These are phyloP conservation scores for Letharia columbiana DNA, from an alignment of 495 filamentous ascomycete species.

Conservation along the genomic window DNA sequence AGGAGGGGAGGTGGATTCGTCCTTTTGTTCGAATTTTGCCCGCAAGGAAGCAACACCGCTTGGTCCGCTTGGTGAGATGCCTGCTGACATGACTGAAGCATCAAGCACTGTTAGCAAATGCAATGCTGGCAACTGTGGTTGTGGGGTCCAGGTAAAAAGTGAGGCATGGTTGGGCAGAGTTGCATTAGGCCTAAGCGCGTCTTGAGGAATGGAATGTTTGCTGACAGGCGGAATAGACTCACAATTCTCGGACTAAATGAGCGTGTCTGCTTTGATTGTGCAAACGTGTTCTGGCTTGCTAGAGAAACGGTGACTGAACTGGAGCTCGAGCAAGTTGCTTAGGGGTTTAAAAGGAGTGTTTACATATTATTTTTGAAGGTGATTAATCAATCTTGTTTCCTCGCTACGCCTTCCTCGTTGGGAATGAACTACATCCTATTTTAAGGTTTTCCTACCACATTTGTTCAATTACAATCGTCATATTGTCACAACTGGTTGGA, in stretches of 20 bases:
- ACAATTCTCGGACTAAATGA: slow-evolving; percentile 2
- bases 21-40: slow-evolving; percentile 73
- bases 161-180: slow-evolving; percentile 14
- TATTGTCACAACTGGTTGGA: neutral
- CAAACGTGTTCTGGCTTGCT: neutral
- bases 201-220: slow-evolving; percentile 11
- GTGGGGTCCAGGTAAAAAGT: slow-evolving; percentile 5
- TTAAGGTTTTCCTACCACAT: neutral
- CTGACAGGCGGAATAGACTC: slow-evolving; percentile 7
- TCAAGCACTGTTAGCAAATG: slow-evolving; percentile 15
- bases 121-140: slow-evolving; percentile 1
- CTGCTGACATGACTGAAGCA: slow-evolving; percentile 41
- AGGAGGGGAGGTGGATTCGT: slow-evolving; percentile 47
- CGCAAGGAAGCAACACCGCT: slow-evolving; percentile 64
- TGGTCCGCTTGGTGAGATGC: slow-evolving; percentile 40
- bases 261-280: neutral
- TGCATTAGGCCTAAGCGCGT: slow-evolving; percentile 18
- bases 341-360: slow-evolving; percentile 10
- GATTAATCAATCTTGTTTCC: slow-evolving; percentile 5
- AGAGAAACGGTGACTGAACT: neutral
- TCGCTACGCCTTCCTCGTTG: slow-evolving; percentile 14
- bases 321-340: neutral
- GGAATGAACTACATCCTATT: neutral
- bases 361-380: slow-evolving; percentile 3
- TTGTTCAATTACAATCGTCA: neutral